These are phyloP conservation scores for Lachnellula cervina DNA, from an alignment of 2,329 filamentous ascomycete species.

Conservation along the genomic window DNA sequence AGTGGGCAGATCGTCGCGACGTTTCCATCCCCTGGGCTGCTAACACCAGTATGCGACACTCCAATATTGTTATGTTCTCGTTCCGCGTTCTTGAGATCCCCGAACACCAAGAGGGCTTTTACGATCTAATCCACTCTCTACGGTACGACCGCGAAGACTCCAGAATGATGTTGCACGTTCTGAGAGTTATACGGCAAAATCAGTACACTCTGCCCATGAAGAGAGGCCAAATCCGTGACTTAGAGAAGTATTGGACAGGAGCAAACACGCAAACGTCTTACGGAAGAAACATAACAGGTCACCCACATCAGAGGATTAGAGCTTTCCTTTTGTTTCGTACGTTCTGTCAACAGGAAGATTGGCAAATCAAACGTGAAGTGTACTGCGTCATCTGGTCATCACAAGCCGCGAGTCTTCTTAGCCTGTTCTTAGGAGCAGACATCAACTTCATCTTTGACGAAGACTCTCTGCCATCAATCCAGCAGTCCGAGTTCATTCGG, in stretches of 20 bases:
- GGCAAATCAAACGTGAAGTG: slow-evolving; percentile 2
- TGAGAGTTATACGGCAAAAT: background rate
- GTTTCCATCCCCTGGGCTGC: background rate
- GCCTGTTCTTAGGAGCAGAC: background rate
- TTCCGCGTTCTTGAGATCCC: slow-evolving; percentile 5
- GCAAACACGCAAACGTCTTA: slow-evolving; percentile 1
- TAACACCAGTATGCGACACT: slow-evolving; percentile 3
- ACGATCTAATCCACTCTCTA: slow-evolving; percentile 5
- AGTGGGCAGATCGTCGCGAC: background rate
- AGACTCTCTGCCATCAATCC: background rate
- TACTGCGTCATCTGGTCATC: slow-evolving; percentile 5
- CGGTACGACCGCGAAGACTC: background rate
- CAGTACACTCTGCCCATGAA: background rate
- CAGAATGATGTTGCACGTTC: background rate
- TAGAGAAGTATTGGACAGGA: slow-evolving; percentile 6
- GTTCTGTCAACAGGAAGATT: slow-evolving; percentile 3
- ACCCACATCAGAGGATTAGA: background rate
- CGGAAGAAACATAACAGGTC: background rate
- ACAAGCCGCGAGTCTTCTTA: background rate
- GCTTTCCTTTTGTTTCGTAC: slow-evolving; percentile 6
- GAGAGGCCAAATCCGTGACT: background rate
- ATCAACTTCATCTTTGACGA: background rate
- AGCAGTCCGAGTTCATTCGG: background rate
- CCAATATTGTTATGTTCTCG: slow-evolving; percentile 6
- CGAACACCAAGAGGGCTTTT: background rate